phyloP scores from a whole-genome alignment of 352 stramenopile species.

The Phytopythium helicoides region DNA sequence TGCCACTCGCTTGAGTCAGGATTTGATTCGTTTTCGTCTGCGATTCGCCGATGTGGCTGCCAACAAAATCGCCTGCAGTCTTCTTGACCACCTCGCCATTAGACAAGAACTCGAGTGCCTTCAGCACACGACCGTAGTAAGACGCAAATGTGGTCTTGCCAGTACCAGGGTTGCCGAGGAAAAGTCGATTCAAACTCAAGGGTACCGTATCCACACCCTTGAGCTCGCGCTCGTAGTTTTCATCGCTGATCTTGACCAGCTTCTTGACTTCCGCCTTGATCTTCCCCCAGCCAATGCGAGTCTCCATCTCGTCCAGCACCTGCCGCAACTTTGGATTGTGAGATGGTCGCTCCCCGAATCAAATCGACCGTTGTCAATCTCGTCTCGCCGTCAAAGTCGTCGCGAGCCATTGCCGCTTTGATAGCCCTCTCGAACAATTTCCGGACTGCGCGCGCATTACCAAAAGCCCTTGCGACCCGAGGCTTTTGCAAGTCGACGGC shows the following conservation, averaged over 20 bases:
- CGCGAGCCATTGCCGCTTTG: constrained; percentile 56
- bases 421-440: constrained; percentile 71
- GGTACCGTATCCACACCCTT: constrained; percentile 56
- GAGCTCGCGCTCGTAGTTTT: constrained; percentile 85
- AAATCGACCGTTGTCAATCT: constrained; percentile 66
- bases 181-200: constrained; percentile 83
- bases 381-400: constrained; percentile 60
- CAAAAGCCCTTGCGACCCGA: constrained; percentile 80
- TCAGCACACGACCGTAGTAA: constrained; percentile 86
- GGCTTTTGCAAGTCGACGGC: constrained; percentile 56
- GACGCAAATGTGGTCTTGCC: constrained; percentile 91
- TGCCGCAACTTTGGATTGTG: constrained; percentile 67
- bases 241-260: constrained; percentile 69
- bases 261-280: constrained; percentile 81
- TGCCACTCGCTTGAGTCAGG: constrained; percentile 77
- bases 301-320: constrained; percentile 55
- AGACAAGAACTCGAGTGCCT: constrained; percentile 87
- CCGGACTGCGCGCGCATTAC: constrained; percentile 80
- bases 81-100: constrained; percentile 90
- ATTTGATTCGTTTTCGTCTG: constrained; percentile 86
- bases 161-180: constrained; percentile 90
- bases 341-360: constrained; percentile 70
- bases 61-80: constrained; percentile 86
- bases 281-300: constrained; percentile 71
- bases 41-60: constrained; percentile 77